Base-by-base conservation (phyloP, 2,329 filamentous ascomycete genomes). In the Ramularia collo-cygni region DNA sequence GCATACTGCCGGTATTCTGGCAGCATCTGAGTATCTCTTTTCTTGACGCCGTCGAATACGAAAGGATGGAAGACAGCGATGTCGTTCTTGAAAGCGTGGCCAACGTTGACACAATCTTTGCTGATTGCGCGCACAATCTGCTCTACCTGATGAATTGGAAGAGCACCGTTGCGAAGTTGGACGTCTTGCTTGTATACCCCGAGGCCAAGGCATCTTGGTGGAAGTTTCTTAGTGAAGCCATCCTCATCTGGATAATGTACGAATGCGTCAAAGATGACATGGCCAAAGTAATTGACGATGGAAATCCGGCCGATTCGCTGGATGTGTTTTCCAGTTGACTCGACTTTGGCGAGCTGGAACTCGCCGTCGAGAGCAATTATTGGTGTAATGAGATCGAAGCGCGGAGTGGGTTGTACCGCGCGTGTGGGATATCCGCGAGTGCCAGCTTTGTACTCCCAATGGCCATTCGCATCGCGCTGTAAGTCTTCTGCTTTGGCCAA, bases 211-310 rank as follows among this genome's bases (percentile, higher is more conserved):
- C 17, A 10, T 13, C 5, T 12, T 4, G 28, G 37, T 6, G 37
- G 16, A 4, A 17, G 17, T 18, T 3, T 26, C 13, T 32, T 32
- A 2, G 8, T 4, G 4, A 15, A 14, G 3, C 28, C 28, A 2
- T 8, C 43, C 8, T 16, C n/a, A 2, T 17, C 3, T 1, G 30
- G n/a, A 15, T 32, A 40, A 15, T 37, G 15, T 3, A 37, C 32
- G 28, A 40, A 44, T 2, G 36, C 35, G 10, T 44, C 37, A 24
- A 37, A 44, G 24, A 38, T 27, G 3, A 28, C 13, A 21, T 38
- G 24, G 28, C 34, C 17, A 9, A 10, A 2, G 17, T 19, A 3
- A 15, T 41, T 41, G 8, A 38, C 35, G 8, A 41, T 19, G 19
- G 28, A 33, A 8, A 44, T n/a, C 9, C 42, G 33, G n/a, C 42